A percentile compares a stretch with the other conserved stretches of the same genome.
phyloP scores from a whole-genome alignment of 805 yeast genomes.

The Starmerella powellii region DNA sequence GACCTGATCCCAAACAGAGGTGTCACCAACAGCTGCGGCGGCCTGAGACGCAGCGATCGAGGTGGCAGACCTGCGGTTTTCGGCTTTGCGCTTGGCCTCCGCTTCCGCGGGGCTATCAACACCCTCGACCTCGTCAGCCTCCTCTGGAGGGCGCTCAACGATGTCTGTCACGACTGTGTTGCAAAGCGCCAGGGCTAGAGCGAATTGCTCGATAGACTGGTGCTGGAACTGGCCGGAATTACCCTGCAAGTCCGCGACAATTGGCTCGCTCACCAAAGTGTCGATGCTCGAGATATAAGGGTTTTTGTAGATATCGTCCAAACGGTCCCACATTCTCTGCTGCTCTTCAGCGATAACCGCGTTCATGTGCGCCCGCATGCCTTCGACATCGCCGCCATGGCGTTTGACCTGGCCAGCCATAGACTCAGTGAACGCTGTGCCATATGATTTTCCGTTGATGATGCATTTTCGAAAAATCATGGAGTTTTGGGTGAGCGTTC shows the following conservation, averaged over 20 bases:
- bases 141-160: not conserved
- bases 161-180: slow-evolving; percentile 61
- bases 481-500: slow-evolving; percentile 69
- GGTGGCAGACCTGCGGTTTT: too few species aligned
- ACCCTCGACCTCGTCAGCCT: not conserved
- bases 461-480: slow-evolving; percentile 76
- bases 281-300: slow-evolving; percentile 33
- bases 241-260: slow-evolving; percentile 41
- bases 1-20: too few species aligned
- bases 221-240: slow-evolving; percentile 34
- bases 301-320: slow-evolving; percentile 32
- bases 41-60: too few species aligned
- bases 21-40: too few species aligned
- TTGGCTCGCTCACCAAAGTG: slow-evolving; percentile 43
- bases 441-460: slow-evolving; percentile 54
- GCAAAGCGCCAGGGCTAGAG: slow-evolving; percentile 57
- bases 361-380: slow-evolving; percentile 36
- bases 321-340: slow-evolving; percentile 36
- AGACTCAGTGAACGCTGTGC: slow-evolving; percentile 68
- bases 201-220: slow-evolving; percentile 42
- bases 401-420: slow-evolving; percentile 59
- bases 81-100: too few species aligned
- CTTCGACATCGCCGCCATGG: slow-evolving; percentile 38
- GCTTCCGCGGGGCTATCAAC: not conserved
- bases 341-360: slow-evolving; percentile 35